Base-by-base conservation (phyloP, 495 filamentous ascomycete genomes). In the Xylaria castorea region DNA sequence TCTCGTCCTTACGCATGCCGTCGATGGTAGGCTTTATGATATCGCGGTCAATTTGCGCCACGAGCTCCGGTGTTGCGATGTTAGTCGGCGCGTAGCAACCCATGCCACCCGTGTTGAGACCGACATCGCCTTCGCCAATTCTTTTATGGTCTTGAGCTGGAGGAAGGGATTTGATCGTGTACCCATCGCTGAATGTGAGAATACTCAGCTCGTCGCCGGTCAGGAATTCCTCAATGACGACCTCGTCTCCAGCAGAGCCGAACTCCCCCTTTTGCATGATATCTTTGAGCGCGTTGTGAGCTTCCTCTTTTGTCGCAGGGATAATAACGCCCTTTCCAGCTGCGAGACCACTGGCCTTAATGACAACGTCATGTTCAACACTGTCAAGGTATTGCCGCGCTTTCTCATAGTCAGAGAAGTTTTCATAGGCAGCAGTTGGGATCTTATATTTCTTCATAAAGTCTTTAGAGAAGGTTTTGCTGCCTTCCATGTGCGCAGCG, bases 51-150 rank as follows among this genome's bases (percentile, higher is more conserved):
- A 99, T 89, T 75, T 93, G 88, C 32, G 91, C 91, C 30, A 97
- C 83, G 20, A 95, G 84, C 40, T 89, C 87, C 67, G 90, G 88
- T 0, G 93, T 91, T 9, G 92, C 93, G 76, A 98, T 92, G 70
- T 89, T 91, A 0, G 94, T 97, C 22, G 94, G 94, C 46, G 94
- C 94, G 83, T 99, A 99, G 82, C 94, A 97, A 69, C 96, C 96
- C 96, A 99, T 98, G 18, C 96, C 97, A 61, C 96, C 97, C 8
- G 96, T 99, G 83, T 98, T 99, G 25, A 94, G 92, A 3, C 96
- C 96, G 46, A 89, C 87, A 77, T 99, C 96, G 65, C 93, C 93
- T 77, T 99, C 97, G 66, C 91, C 92, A 64, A 97, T 92, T 62
- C 92, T 89, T 86, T 99, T 99, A 84, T 98, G 96, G 79, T 99